These are phyloP conservation scores for Candida ficus DNA, from an alignment of 805 yeast genomes.

Conservation along the genomic window DNA sequence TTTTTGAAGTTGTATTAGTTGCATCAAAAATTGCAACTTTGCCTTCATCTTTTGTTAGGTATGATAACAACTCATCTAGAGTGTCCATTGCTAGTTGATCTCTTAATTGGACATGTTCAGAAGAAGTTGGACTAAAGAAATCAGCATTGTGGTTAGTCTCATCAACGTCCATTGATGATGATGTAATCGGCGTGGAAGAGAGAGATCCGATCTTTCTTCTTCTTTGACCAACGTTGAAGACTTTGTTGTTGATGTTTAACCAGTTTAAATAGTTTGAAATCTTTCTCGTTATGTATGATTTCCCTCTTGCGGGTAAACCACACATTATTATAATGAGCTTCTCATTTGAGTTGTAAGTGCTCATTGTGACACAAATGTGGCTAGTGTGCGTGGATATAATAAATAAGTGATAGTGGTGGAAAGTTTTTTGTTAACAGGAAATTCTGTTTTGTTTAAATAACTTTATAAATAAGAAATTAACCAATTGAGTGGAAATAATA, in stretches of 20 bases:
- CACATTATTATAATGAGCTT: conserved; percentile 66
- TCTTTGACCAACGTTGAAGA: conserved; percentile 67
- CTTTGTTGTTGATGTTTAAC: conserved; percentile 58
- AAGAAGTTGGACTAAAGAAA: conserved; percentile 36
- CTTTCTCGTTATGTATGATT: conserved; percentile 64
- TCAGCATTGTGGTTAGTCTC: conserved; percentile 15
- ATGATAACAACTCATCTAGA: conserved; percentile 31
- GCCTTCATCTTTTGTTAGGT: conserved; percentile 31
- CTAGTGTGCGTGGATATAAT: too few relatives aligned
- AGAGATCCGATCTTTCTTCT: conserved; percentile 32
- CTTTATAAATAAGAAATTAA: too few relatives aligned
- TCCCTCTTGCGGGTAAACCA: conserved; percentile 71
- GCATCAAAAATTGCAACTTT: conserved; percentile 49
- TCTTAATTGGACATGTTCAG: conserved; percentile 31
- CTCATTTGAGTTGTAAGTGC: conserved; percentile 7
- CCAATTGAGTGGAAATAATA: too few relatives aligned
- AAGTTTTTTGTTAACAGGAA: too few relatives aligned
- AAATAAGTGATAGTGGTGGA: too few relatives aligned
- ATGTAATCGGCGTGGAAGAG: not conserved
- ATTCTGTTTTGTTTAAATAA: too few relatives aligned
- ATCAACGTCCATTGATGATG: conserved; percentile 1
- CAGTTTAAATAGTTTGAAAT: conserved; percentile 56
- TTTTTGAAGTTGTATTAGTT: conserved; percentile 41
- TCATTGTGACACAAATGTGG: too few relatives aligned
- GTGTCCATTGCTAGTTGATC: conserved; percentile 45